Evolutionary conservation across 1,139 yeast species (phyloP).

Genomic region (Pichiaceae sp.): DNA sequence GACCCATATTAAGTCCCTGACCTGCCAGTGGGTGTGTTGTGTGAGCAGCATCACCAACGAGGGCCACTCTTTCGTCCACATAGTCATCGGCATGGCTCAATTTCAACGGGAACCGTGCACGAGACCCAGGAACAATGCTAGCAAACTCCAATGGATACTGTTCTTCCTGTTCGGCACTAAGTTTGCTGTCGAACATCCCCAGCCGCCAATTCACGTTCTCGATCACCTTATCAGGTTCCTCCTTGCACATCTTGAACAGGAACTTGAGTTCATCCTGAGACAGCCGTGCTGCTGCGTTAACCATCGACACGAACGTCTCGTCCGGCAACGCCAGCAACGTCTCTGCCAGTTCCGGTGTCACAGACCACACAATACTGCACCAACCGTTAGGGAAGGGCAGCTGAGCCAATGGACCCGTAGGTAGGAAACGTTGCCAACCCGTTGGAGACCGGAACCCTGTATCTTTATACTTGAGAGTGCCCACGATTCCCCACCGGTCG

Average conservation of each 20-base stretch:
- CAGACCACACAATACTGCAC: conserved; percentile 91
- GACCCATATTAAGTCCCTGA: conserved; percentile 98
- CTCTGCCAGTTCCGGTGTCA: conserved; percentile 68
- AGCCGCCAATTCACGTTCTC: conserved; percentile 73
- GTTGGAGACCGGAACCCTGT: conserved; percentile 55
- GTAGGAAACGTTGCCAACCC: conserved; percentile 92
- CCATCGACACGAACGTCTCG: conserved; percentile 56
- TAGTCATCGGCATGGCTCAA: conserved; percentile 89
- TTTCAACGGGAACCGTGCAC: conserved; percentile 86
- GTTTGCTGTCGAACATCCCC: conserved; percentile 32
- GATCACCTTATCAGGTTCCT: conserved; percentile 39
- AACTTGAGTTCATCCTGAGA: conserved; percentile 72
- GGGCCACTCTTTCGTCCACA: conserved; percentile 73
- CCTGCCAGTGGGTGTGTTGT: conserved; percentile 97
- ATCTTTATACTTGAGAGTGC: conserved; percentile 66
- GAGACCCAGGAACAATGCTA: conserved; percentile 49
- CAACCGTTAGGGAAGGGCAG: conserved; percentile 80
- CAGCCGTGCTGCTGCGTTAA: conserved; percentile 81
- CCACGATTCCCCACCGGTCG: conserved; percentile 83
- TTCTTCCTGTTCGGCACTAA: conserved; percentile 41
- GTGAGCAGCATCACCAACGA: conserved; percentile 97
- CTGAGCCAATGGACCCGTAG: conserved; percentile 89
- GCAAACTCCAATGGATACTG: conserved; percentile 61
- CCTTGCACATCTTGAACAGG: conserved; percentile 51
- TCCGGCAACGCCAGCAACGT: conserved; percentile 51